Evolutionary conservation across 305 asterid species (phyloP).

Genomic region (Fraxinus floribunda): DNA sequence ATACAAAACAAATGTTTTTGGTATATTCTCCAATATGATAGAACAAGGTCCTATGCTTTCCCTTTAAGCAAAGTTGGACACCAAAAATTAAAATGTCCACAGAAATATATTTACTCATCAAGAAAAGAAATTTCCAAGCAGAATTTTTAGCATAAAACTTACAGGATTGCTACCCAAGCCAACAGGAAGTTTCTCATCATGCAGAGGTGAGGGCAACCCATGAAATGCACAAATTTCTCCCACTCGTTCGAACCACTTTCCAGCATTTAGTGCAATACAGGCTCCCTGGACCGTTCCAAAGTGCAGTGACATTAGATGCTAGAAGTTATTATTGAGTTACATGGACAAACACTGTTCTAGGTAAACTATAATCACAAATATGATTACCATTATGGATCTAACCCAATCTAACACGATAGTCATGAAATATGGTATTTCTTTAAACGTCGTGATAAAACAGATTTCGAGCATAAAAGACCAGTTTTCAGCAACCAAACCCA

Average conservation of each 20-base stretch:
- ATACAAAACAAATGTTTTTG: background rate
- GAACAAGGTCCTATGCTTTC: background rate
- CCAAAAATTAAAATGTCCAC: background rate
- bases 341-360: slow-evolving; percentile 4
- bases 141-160: slow-evolving; percentile 38
- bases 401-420: slow-evolving; percentile 12
- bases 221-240: slow-evolving; percentile 69
- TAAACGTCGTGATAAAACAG: slow-evolving; percentile 2
- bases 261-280: slow-evolving; percentile 85
- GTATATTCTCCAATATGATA: background rate
- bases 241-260: slow-evolving; percentile 66
- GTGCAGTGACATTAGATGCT: slow-evolving; percentile 23
- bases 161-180: slow-evolving; percentile 99
- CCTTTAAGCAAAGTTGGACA: background rate
- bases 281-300: slow-evolving; percentile 67
- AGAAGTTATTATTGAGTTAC: slow-evolving; percentile 26
- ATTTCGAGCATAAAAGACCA: background rate
- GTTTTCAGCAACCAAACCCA: background rate
- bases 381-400: slow-evolving; percentile 16
- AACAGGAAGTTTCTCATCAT: slow-evolving; percentile 91
- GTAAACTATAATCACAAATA: slow-evolving; percentile 17
- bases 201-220: slow-evolving; percentile 59
- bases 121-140: slow-evolving; percentile 1
- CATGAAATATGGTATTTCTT: slow-evolving; percentile 18
- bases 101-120: slow-evolving; percentile 8